These are phyloP conservation scores for Teunomyces pallodes DNA, from an alignment of 805 yeast species.

Conservation along the genomic window DNA sequence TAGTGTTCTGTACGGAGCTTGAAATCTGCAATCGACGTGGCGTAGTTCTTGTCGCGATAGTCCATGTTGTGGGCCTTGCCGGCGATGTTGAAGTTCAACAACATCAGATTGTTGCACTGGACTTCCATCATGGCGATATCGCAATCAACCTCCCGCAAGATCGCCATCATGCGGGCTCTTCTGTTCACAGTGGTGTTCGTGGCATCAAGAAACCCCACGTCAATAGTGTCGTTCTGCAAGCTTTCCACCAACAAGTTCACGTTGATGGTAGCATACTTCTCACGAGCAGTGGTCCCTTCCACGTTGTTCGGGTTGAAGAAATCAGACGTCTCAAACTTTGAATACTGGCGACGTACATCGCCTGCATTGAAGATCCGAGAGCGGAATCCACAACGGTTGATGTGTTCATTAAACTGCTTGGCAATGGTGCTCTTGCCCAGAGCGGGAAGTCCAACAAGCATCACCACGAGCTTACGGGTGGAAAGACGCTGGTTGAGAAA, in stretches of 20 bases:
- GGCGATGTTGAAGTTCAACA: slow-evolving; percentile 59
- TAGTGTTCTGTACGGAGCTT: slow-evolving; percentile 55
- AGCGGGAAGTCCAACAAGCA: slow-evolving; percentile 43
- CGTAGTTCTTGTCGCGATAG: slow-evolving; percentile 51
- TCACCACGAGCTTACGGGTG: slow-evolving; percentile 21
- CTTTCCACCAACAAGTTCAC: slow-evolving; percentile 31
- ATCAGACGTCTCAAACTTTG: slow-evolving; percentile 28
- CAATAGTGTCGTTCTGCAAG: slow-evolving; percentile 21
- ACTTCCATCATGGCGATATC: slow-evolving; percentile 59
- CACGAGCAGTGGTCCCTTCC: slow-evolving; percentile 30
- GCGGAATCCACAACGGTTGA: slow-evolving; percentile 22
- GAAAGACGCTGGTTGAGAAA: slow-evolving; percentile 6
- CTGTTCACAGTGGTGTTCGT: slow-evolving; percentile 40
- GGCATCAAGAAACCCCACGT: slow-evolving; percentile 43
- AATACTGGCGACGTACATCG: slow-evolving; percentile 41
- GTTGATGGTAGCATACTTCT: slow-evolving; percentile 33
- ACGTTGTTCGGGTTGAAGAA: slow-evolving; percentile 38
- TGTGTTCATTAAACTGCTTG: slow-evolving; percentile 27
- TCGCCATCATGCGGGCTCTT: slow-evolving; percentile 28
- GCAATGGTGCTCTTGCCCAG: slow-evolving; percentile 40
- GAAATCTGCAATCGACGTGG: slow-evolving; percentile 57
- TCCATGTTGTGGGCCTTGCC: slow-evolving; percentile 64
- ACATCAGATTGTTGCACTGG: slow-evolving; percentile 50
- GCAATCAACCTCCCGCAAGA: slow-evolving; percentile 23
- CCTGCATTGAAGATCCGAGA: slow-evolving; percentile 49